Conservation (phyloP, 495 filamentous ascomycete genomes). For the Neurospora sp. region DNA sequence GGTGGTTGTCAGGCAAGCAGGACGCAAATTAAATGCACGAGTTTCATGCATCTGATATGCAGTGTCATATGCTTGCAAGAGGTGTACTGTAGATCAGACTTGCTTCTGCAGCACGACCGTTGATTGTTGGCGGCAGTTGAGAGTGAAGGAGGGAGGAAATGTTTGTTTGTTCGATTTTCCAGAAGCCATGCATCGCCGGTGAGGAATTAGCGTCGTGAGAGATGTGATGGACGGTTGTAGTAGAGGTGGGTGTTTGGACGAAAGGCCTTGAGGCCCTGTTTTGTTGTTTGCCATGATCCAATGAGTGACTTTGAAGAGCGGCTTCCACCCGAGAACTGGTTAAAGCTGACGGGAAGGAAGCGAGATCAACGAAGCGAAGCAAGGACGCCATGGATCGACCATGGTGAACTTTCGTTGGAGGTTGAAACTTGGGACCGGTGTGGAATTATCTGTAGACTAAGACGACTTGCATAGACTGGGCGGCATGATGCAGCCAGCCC, state of each 20-base stretch:
- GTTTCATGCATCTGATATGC: neutral
- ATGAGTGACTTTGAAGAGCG: neutral
- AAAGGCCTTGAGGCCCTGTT: neutral
- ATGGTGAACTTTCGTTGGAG: neutral
- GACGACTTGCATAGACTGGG: neutral
- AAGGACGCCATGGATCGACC: neutral
- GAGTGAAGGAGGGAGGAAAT: neutral
- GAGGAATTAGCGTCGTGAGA: neutral
- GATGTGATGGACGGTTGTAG: neutral
- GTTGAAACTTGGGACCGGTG: neutral
- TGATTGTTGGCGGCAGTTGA: neutral
- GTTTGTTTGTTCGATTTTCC: neutral
- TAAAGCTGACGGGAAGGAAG: neutral
- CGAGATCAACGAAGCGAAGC: neutral
- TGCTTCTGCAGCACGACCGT: neutral
- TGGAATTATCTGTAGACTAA: neutral
- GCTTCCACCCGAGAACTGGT: neutral
- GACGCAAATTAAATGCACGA: neutral
- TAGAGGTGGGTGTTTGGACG: neutral
- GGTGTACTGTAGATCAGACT: neutral
- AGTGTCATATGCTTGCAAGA: neutral
- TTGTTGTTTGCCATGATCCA: neutral
- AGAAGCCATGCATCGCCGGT: neutral
- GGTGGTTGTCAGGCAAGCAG: neutral
- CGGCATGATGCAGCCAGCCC: conserved; percentile 15